Base-by-base conservation (phyloP, 768 basidiomycete species). In the Atractiella rhizophila region DNA sequence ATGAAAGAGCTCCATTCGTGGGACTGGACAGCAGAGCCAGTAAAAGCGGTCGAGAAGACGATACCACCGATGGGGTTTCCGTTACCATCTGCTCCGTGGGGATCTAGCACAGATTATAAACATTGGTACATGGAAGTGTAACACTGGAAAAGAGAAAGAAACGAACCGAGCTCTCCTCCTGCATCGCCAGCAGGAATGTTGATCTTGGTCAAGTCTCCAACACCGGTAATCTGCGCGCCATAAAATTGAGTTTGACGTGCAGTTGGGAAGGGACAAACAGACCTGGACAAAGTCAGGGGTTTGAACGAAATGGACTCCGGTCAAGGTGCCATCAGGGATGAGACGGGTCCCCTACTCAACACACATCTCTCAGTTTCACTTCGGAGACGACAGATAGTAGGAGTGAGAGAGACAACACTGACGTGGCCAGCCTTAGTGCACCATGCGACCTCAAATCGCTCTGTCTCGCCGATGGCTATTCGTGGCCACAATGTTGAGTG, bases 261-360 rank as follows among this genome's bases (percentile, higher is more conserved):
- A 4, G 37, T 18, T 25, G 15, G 16, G 19, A 11, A 35, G 11
- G 27, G 26, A 24, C 10, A 39, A 15, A 13, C 70, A 71, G 40
- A 78, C 59, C 51, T 75, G 76, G 26, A 77, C 63, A 55, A 70
- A 79, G 55, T 73, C 71, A n/a, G 74, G 71, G 0, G 77, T 76
- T 47, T 68, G 63, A 4, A 77, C 64, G 54, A 76, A 68, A 53
- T 73, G 74, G 15, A 68, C 73, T 37, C 71, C 71, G 1, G 60
- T 63, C 50, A 50, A 41, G 1, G 48, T 59, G 24, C 54, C 54
- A 3, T 42, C 31, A 1, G 56, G 56, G 35, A 58, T 56, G 15
- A 56, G 13, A 12, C 51, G 48, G 25, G 48, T 46, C 4, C 51
- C 51, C 23, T 43, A 37, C 5, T 10, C 2, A 4, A 42, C 41